These are phyloP conservation scores for Gossypium armourianum DNA, from an alignment of 441 rosid species.

Conservation along the genomic window DNA sequence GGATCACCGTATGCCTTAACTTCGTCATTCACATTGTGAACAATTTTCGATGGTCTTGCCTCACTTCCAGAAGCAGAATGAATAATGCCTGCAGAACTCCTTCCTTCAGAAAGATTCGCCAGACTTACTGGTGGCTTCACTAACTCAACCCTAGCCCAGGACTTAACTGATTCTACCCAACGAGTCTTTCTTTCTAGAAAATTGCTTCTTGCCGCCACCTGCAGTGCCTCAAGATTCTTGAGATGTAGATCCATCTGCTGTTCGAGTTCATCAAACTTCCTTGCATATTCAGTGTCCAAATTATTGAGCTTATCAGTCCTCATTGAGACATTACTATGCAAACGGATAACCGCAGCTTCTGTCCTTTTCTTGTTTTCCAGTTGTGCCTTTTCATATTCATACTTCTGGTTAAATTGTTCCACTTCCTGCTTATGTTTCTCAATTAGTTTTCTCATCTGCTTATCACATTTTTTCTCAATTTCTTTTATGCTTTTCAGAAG, in stretches of 20 bases:
- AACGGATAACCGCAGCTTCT: conserved; percentile 46
- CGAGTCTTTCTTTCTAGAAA: conserved; percentile 33
- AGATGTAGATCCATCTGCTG: conserved; percentile 25
- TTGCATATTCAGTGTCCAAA: conserved; percentile 37
- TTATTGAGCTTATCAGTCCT: conserved; percentile 37
- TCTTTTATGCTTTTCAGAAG: conserved; percentile 33
- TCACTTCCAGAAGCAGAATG: conserved; percentile 1
- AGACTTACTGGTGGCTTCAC: conserved; percentile 18
- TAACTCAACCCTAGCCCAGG: conserved; percentile 39
- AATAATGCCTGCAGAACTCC: neutral
- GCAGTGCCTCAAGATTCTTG: conserved; percentile 33
- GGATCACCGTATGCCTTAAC: conserved; percentile 19
- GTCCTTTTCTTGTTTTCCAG: conserved; percentile 32
- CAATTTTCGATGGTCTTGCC: conserved; percentile 16
- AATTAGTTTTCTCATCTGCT: conserved; percentile 34
- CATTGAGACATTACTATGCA: conserved; percentile 24
- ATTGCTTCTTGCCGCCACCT: conserved; percentile 32
- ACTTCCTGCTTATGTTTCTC: conserved; percentile 33
- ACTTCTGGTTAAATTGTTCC: conserved; percentile 24
- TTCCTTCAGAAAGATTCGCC: conserved; percentile 7
- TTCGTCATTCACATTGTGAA: conserved; percentile 17
- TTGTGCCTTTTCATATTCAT: conserved; percentile 32
- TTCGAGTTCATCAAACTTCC: conserved; percentile 34
- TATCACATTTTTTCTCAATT: conserved; percentile 41
- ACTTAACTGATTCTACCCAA: conserved; percentile 37